Base-by-base conservation (phyloP, 257 asterid genomes). In the Leptodermis oblonga region DNA sequence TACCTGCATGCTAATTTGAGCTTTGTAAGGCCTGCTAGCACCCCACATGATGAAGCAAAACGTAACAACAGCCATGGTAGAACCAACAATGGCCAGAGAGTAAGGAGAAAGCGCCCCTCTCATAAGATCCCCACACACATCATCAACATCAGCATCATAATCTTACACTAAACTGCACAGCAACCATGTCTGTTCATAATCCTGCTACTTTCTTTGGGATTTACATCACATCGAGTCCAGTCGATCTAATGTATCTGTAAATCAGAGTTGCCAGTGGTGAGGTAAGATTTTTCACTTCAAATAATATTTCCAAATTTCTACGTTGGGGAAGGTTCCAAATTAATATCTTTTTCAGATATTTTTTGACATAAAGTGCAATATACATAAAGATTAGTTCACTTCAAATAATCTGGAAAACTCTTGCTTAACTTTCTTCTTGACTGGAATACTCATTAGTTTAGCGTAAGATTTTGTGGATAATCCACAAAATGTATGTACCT, bases 161-260 rank as follows among this genome's bases (percentile, higher is more conserved):
- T 53, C 59, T 92, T 0, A 74, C 88, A 7, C 71, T 86, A 12
- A 89, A 89, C 42, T 83, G 93, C 69, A 86, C 96, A 8, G 85
- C 85, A 7, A 73, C 37, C 18, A 69, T 89, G 54, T 64, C 34
- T n/a, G 70, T 89, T 33, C 69, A 72, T 60, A 89, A 91, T 71
- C 90, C 93, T 2, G 95, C 96, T 13, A 79, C 70, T 17, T 83
- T 86, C 56, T 91, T 81, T 13, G 96, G 95, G 46, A 73, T 91
- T 65, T 78, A 84, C 67, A 83, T 89, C 68, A 70, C 74, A 56
- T 82, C 86, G 48, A 65, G 52, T 10, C 67, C 73, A 46, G 76
- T 85, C n/a, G 81, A 72, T 61, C 92, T 92, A 74, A 45, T 79
- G 54, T 92, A 51, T 79, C 76, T 80, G 1, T 79, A 89, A 7